A percentile compares a stretch with the other conserved stretches of the same genome.
phyloP scores from a whole-genome alignment of 2,329 filamentous ascomycete genomes.

The Thelonectria olida region DNA sequence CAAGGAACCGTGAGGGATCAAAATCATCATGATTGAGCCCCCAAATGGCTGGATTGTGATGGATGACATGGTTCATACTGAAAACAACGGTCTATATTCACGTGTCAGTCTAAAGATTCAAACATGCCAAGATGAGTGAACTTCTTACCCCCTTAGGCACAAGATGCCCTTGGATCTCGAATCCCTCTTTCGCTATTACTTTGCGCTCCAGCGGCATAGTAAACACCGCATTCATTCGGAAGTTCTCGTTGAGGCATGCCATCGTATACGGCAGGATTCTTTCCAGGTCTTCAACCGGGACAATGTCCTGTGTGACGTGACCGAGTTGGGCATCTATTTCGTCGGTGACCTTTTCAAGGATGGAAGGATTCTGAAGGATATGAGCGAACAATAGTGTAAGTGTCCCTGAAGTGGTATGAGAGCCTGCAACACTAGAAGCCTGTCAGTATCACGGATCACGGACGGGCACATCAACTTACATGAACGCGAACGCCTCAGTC shows the following conservation, averaged over 20 bases:
- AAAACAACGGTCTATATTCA: conserved; percentile 6
- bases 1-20: conserved; percentile 8
- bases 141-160: conserved; percentile 1
- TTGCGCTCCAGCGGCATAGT: conserved; percentile 4
- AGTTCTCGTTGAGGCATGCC: conserved; percentile 15
- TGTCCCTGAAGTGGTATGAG: conserved; percentile 13
- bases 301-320: not conserved
- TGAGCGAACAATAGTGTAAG: conserved; percentile 6
- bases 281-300: not conserved
- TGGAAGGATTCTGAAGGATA: not conserved
- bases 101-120: not conserved
- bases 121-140: not conserved
- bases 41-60: conserved; percentile 6
- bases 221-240: conserved; percentile 13
- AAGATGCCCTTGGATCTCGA: not conserved
- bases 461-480: conserved; percentile 1
- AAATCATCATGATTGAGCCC: conserved; percentile 1
- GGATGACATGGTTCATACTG: conserved; percentile 10
- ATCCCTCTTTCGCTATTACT: not conserved
- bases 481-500: conserved; percentile 11
- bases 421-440: conserved; percentile 3
- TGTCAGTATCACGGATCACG: not conserved
- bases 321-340: conserved; percentile 1
- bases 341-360: not conserved
- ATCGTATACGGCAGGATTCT: conserved; percentile 1